Conservation (phyloP, 2,329 filamentous ascomycete species). For the Sporothrix curviconia region DNA sequence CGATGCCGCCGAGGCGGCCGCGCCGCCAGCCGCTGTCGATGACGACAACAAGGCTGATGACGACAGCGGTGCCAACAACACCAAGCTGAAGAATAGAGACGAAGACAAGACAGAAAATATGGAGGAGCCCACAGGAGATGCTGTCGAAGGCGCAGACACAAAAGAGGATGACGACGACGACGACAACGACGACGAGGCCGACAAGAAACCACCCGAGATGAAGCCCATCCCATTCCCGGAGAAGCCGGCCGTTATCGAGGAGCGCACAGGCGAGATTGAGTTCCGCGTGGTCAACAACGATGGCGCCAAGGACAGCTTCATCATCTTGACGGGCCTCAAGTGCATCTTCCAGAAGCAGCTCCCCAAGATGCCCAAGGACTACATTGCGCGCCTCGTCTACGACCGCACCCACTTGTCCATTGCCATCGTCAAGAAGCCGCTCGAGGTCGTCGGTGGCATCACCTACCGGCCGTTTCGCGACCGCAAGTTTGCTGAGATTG, state of each 20-base stretch:
- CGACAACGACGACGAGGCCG: not conserved
- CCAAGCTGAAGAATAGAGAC: too few relatives aligned
- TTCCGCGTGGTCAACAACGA: conserved; percentile 99
- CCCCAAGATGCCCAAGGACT: conserved; percentile 98
- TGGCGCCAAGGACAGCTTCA: conserved; percentile 75
- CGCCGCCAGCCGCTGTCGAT: not conserved
- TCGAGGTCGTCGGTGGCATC: conserved; percentile 94
- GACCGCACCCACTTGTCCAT: conserved; percentile 94
- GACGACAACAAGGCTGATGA: not conserved
- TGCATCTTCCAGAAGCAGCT: conserved; percentile 98
- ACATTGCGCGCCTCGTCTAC: conserved; percentile 95
- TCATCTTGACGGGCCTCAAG: conserved; percentile 91
- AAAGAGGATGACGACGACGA: not conserved
- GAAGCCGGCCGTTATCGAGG: conserved; percentile 90
- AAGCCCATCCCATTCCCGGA: conserved; percentile 80
- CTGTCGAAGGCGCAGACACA: not conserved
- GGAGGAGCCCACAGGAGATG: not conserved
- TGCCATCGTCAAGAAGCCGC: conserved; percentile 91
- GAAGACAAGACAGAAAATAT: not conserved
- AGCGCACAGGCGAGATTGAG: conserved; percentile 89
- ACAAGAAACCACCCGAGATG: conserved; percentile 25
- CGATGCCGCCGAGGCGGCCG: not conserved
- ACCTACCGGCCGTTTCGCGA: conserved; percentile 92
- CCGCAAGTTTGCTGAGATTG: conserved; percentile 92
- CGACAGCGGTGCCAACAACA: not conserved